Evolutionary conservation across 75 land plant species (phyloP).

Genomic region (Sequoiadendron giganteum): DNA sequence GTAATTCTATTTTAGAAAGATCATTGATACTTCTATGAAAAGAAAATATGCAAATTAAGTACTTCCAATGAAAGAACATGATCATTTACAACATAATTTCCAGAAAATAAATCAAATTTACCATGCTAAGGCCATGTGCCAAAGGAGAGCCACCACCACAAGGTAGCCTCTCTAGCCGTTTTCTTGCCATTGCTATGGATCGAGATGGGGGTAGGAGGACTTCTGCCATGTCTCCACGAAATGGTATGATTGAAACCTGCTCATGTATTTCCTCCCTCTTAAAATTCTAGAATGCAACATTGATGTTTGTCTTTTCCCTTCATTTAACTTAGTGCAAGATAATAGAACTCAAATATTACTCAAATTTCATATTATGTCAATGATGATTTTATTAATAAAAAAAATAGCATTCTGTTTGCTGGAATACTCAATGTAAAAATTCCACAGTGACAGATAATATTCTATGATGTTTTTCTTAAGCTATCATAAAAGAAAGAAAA

Average conservation of each 20-base stretch:
- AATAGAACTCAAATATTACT: not conserved
- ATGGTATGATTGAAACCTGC: constrained; percentile 94
- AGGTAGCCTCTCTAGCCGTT: constrained; percentile 92
- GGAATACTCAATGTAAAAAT: not conserved
- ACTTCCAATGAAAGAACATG: not conserved
- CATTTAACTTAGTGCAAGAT: not conserved
- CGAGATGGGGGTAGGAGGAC: constrained; percentile 97
- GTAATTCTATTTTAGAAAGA: not conserved
- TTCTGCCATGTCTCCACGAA: constrained; percentile 96
- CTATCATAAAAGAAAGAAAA: not conserved
- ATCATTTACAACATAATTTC: not conserved
- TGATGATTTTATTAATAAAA: not conserved
- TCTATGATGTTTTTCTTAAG: not conserved
- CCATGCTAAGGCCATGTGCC: constrained; percentile 97
- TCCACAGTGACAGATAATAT: not conserved
- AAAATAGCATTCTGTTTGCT: not conserved
- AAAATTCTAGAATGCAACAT: not conserved
- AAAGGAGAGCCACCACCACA: constrained; percentile 99
- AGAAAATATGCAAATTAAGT: constrained; percentile 8
- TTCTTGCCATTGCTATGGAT: constrained; percentile 98
- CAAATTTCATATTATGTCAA: constrained; percentile 5
- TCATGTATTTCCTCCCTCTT: not conserved
- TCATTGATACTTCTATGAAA: constrained; percentile 2
- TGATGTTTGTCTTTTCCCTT: not conserved
- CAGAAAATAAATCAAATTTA: constrained; percentile 15